phyloP scores from a whole-genome alignment of 2,329 filamentous ascomycete genomes.

The Cercospora citrullina region DNA sequence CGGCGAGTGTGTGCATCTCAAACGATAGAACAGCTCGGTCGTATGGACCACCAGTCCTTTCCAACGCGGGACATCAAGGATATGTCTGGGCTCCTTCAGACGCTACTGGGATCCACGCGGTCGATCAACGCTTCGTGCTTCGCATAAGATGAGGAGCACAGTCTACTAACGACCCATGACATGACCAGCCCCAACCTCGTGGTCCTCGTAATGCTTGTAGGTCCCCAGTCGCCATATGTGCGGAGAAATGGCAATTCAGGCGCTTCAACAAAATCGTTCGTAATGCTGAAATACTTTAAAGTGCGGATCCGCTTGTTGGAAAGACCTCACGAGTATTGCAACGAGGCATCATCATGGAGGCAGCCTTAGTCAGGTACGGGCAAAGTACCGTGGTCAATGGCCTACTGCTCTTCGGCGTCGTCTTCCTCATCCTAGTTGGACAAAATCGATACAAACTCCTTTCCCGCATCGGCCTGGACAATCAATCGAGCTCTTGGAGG shows the following conservation, averaged over 20 bases:
- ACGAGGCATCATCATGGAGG: background rate
- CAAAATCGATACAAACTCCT: background rate
- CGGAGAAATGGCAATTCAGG: background rate
- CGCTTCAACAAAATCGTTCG: background rate
- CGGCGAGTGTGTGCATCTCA: background rate
- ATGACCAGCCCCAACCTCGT: background rate
- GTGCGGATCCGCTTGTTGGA: background rate
- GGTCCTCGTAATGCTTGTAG: background rate
- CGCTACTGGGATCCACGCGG: background rate
- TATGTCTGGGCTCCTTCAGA: background rate
- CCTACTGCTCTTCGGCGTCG: background rate
- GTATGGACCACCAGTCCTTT: background rate
- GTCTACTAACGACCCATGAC: background rate
- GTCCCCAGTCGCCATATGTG: background rate
- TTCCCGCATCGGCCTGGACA: background rate
- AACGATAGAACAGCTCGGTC: background rate
- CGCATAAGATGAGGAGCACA: background rate
- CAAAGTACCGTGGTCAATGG: background rate
- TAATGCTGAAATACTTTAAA: background rate
- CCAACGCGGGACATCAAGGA: background rate
- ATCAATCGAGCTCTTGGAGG: background rate
- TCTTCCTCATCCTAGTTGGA: background rate
- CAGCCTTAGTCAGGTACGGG: background rate
- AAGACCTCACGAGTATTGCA: background rate
- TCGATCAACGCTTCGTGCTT: background rate